Conservation (phyloP, 2,329 filamentous ascomycete species). For the Talaromyces rugulosus region DNA sequence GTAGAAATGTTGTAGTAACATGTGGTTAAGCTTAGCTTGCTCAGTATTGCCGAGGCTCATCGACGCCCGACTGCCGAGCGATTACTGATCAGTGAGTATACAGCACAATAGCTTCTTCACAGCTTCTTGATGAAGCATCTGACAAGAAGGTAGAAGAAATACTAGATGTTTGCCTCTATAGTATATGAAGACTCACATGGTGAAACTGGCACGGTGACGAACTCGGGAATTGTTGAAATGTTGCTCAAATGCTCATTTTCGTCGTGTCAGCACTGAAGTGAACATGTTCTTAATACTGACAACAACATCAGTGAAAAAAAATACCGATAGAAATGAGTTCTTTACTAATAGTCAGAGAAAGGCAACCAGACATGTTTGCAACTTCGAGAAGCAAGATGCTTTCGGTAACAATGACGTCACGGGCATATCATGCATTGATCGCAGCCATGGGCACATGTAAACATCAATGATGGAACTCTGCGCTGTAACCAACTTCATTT, state of each 20-base stretch:
- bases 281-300: background rate
- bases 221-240: background rate
- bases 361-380: too few relatives aligned
- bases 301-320: background rate
- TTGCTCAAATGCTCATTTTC: background rate
- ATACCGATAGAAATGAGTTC: background rate
- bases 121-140: background rate
- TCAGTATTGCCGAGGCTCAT: background rate
- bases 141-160: background rate
- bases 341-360: background rate
- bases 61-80: background rate
- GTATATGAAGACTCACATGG: too few relatives aligned
- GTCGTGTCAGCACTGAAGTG: too few relatives aligned
- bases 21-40: background rate
- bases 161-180: too few relatives aligned
- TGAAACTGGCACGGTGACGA: background rate
- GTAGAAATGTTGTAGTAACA: background rate
- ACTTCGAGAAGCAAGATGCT: background rate
- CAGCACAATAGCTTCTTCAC: too few relatives aligned
- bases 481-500: background rate
- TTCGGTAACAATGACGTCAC: slow-evolving; percentile 9
- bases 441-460: background rate
- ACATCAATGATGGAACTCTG: background rate
- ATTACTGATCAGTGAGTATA: background rate
- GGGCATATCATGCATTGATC: background rate